phyloP scores from a whole-genome alignment of 129 eudicot species.

The Cynara cardunculus region DNA sequence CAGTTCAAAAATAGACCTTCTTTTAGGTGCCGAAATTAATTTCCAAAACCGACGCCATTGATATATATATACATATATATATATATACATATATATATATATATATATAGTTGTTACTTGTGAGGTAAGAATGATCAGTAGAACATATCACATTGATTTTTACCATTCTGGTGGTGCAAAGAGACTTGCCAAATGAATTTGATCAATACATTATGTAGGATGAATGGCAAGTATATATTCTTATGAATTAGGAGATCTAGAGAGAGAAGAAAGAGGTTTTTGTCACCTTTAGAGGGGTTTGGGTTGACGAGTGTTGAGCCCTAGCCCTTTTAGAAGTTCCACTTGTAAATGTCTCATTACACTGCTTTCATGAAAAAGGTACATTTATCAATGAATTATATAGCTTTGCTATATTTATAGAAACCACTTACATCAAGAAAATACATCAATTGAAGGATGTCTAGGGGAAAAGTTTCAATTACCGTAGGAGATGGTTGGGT shows the following conservation, averaged over 20 bases:
- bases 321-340: conserved; percentile 69
- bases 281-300: conserved; percentile 71
- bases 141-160: not conserved
- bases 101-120: not conserved
- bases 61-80: not conserved
- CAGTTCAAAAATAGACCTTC: not conserved
- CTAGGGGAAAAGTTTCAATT: not conserved
- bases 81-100: not conserved
- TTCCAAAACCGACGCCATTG: not conserved
- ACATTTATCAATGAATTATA: conserved; percentile 5
- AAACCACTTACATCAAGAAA: conserved; percentile 1
- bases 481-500: conserved; percentile 28
- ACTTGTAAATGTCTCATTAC: conserved; percentile 55
- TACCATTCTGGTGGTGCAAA: not conserved
- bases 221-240: not conserved
- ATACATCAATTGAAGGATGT: not conserved
- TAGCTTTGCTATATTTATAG: conserved; percentile 9
- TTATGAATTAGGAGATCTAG: not conserved
- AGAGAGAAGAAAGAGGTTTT: conserved; percentile 1
- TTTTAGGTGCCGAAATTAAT: not conserved
- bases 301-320: conserved; percentile 64
- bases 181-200: not conserved
- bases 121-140: not conserved
- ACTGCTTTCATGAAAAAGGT: conserved; percentile 25
- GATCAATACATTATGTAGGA: not conserved